Evolutionary conservation across 164 flowering plant genomes (phyloP), one percentile per base, ranked within the genome.

Genomic region (Aristolochia fimbriata): DNA sequence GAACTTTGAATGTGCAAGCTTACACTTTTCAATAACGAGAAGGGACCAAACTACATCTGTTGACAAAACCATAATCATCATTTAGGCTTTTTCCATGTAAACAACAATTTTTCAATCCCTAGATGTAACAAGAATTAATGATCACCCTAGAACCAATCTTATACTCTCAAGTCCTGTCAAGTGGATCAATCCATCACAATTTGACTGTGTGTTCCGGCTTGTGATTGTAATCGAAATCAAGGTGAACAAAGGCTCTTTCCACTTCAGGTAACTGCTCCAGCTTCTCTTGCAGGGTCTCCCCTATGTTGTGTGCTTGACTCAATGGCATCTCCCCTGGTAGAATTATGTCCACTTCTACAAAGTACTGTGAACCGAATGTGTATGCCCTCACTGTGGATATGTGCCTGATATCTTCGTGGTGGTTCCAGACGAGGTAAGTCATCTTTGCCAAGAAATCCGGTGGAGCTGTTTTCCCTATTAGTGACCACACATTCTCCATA

Each of bases 341-440:
- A 0, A 86, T 92, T 6, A 88, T 82, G 77, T 86, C 92, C 3
- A 86, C 93, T 74, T 88, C 96, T 49, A 86, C 93, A 70, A 88
- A 86, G 80, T 88, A 88, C 55, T 84, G 77, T 0, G 79, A 62
- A 0, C 93, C 93, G 65, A 83, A 81, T 0, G 89, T 83, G 68
- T 88, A 88, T 0, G 93, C 96, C 52, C 89, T 73, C 12, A 88
- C 96, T 0, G 96, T 88, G 74, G 86, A 93, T 6, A 88, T 88
- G 65, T 86, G 91, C 76, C 71, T 65, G 24, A 88, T 88, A 59
- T 77, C 83, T 60, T 81, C 72, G 37, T 86, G 74, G 59, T 88
- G 96, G 62, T 88, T 88, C 93, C 96, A 88, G 51, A 77, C 73
- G 6, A 86, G 82, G 68, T 80, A 88, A 3, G 91, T 86, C 33